Evolutionary conservation across 306 rosid genomes (phyloP).

Genomic region (Castanea crenata): DNA sequence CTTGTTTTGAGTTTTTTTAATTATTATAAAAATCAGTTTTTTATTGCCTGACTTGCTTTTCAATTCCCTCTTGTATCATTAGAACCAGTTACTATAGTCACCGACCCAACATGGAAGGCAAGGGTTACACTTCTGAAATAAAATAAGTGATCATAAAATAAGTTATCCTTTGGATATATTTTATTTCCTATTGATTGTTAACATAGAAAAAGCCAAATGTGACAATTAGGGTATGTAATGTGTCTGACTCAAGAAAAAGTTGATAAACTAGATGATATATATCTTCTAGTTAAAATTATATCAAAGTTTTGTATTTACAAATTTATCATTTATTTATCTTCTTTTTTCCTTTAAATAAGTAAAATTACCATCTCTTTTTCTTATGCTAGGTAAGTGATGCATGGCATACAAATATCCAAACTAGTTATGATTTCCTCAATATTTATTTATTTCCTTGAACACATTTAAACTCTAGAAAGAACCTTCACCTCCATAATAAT

Average conservation of each 20-base stretch:
- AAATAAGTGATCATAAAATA: background rate
- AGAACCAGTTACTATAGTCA: background rate
- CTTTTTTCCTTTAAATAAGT: no score
- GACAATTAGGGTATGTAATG: background rate
- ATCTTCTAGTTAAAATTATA: conserved; percentile 23
- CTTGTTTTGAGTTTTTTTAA: background rate
- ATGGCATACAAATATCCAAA: conserved; percentile 46
- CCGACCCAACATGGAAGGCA: background rate
- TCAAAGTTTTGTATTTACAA: conserved; percentile 7
- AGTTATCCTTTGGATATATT: background rate
- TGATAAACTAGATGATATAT: background rate
- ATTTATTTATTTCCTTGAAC: conserved; percentile 32
- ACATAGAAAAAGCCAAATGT: background rate
- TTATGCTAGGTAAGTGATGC: conserved; percentile 39
- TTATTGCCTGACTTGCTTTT: background rate
- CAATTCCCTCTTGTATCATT: background rate
- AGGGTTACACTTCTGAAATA: background rate
- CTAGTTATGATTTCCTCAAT: conserved; percentile 24
- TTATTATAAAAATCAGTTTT: background rate
- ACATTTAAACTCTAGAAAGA: conserved; percentile 32
- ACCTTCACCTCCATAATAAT: conserved; percentile 33
- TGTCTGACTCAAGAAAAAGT: no score
- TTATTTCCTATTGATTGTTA: background rate
- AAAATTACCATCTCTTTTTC: conserved; percentile 26
- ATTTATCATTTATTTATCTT: conserved; percentile 24